phyloP scores from a whole-genome alignment of 805 yeast species.

The Sugiyamaella smithiae region DNA sequence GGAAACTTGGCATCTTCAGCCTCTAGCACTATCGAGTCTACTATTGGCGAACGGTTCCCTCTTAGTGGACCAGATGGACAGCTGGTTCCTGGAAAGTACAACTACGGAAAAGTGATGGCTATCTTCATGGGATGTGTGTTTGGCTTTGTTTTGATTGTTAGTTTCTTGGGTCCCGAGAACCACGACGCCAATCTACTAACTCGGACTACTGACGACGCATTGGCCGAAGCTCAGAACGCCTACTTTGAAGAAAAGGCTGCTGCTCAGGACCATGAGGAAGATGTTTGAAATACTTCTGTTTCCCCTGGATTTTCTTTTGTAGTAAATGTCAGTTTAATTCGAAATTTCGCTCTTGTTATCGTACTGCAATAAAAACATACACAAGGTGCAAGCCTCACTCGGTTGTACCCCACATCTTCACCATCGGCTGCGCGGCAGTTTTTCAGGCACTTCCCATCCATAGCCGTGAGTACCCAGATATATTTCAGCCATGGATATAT shows the following conservation, averaged over 20 bases:
- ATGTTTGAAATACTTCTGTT: background rate
- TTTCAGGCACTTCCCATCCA: constrained; percentile 4
- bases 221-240: constrained; percentile 12
- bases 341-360: too few species aligned
- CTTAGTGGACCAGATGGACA: constrained; percentile 37
- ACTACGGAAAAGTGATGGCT: constrained; percentile 71
- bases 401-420: constrained; percentile 1
- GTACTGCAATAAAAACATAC: too few species aligned
- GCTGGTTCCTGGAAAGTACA: constrained; percentile 36
- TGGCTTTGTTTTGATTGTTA: constrained; percentile 46
- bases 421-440: background rate
- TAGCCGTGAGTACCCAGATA: constrained; percentile 3
- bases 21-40: constrained; percentile 65
- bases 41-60: constrained; percentile 61
- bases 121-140: constrained; percentile 66
- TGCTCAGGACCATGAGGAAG: constrained; percentile 3
- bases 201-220: constrained; percentile 19
- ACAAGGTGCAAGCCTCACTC: too few species aligned
- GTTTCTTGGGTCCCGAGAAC: constrained; percentile 58
- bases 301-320: background rate
- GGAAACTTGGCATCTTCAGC: constrained; percentile 74
- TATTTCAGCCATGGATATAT: background rate
- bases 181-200: constrained; percentile 22
- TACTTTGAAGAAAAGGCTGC: constrained; percentile 14
- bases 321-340: background rate